A percentile compares a stretch with the other conserved stretches of the same genome.
Conservation (phyloP, 306 rosid genomes). For the Quercus engelmannii region DNA sequence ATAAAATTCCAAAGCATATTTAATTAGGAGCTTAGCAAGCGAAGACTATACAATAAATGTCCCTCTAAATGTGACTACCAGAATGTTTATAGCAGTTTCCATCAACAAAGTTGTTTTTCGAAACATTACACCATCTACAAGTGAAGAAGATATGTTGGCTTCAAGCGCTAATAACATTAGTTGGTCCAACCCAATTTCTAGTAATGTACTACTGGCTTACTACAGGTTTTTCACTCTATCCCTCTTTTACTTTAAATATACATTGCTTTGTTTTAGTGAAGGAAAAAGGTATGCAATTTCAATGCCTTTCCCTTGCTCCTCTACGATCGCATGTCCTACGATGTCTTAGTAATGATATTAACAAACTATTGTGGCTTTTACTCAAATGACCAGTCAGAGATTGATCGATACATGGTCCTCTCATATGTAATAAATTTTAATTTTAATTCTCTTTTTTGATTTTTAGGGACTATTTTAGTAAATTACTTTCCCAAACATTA, state of each 20-base stretch:
- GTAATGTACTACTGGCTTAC: conserved; percentile 41
- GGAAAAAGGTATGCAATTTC: too few relatives aligned
- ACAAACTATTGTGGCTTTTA: too few relatives aligned
- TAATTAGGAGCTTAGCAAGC: conserved; percentile 24
- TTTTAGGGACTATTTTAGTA: too few relatives aligned
- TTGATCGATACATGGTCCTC: too few relatives aligned
- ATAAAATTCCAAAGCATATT: conserved; percentile 18
- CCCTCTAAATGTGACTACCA: conserved; percentile 31
- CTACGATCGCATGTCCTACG: too few relatives aligned
- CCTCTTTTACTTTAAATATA: not conserved
- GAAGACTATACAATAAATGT: conserved; percentile 22
- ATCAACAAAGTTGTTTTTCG: conserved; percentile 24
- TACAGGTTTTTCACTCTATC: conserved; percentile 19
- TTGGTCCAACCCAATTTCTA: conserved; percentile 25
- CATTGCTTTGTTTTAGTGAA: not conserved
- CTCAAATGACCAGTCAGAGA: too few relatives aligned
- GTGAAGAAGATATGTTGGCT: conserved; percentile 23
- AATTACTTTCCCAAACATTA: too few relatives aligned
- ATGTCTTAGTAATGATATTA: too few relatives aligned
- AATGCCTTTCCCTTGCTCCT: too few relatives aligned
- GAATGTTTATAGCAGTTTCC: conserved; percentile 27
- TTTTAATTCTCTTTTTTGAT: too few relatives aligned
- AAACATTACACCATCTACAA: conserved; percentile 20
- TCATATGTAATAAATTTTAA: too few relatives aligned
- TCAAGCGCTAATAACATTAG: conserved; percentile 48